These are phyloP conservation scores for Ceratocystis harringtonii DNA, from an alignment of 2,329 filamentous ascomycete species.

Conservation along the genomic window DNA sequence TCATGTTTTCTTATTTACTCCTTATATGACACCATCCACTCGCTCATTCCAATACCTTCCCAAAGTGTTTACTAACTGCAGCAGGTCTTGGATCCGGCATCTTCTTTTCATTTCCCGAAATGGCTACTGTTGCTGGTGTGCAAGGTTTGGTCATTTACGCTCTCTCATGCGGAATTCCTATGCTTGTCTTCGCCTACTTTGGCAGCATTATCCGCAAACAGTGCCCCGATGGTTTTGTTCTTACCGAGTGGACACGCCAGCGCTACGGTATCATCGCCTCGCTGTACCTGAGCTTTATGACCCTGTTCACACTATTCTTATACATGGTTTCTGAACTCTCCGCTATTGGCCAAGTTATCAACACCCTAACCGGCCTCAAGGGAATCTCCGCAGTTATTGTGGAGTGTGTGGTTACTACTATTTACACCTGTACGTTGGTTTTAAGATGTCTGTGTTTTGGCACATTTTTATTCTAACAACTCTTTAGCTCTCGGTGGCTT, in stretches of 20 bases:
- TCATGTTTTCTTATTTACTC: conserved; percentile 15
- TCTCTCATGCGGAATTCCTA: conserved; percentile 53
- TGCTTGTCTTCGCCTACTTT: conserved; percentile 58
- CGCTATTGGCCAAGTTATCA: conserved; percentile 65
- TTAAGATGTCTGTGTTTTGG: background rate
- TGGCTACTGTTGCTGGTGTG: conserved; percentile 63
- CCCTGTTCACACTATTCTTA: conserved; percentile 65
- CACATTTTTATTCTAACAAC: conserved; percentile 1
- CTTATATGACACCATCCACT: background rate
- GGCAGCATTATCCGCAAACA: conserved; percentile 65
- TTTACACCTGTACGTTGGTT: conserved; percentile 55
- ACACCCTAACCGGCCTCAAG: conserved; percentile 56
- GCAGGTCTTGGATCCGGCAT: conserved; percentile 71
- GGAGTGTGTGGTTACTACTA: conserved; percentile 60
- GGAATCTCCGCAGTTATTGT: conserved; percentile 64
- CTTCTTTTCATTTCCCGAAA: conserved; percentile 66
- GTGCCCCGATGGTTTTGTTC: conserved; percentile 69
- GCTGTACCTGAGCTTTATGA: conserved; percentile 62
- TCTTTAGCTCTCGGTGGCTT: conserved; percentile 61
- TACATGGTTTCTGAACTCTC: conserved; percentile 81
- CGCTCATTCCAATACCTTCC: conserved; percentile 16
- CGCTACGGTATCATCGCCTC: conserved; percentile 56
- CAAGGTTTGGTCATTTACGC: conserved; percentile 68
- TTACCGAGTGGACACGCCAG: conserved; percentile 73
- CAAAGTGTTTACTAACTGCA: conserved; percentile 28